These are phyloP conservation scores for Basidiobolus meristosporus DNA, from an alignment of 371 early-diverging fungal genomes.

Conservation along the genomic window DNA sequence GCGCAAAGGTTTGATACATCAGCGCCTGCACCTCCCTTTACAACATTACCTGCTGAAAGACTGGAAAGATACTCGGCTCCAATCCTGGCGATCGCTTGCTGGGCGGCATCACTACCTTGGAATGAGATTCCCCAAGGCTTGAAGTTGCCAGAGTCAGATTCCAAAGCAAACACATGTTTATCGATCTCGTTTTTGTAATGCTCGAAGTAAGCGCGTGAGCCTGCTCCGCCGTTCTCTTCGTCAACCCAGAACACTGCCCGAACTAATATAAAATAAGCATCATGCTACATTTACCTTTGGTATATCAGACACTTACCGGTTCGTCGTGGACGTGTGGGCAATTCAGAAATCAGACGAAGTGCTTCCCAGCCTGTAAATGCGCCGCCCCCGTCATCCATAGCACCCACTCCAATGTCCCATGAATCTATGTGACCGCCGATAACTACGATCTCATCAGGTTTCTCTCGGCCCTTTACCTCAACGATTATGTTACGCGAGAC, in stretches of 20 bases:
- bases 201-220: slow-evolving; percentile 21
- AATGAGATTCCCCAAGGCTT: slow-evolving; percentile 23
- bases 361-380: slow-evolving; percentile 29
- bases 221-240: slow-evolving; percentile 25
- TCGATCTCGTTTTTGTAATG: slow-evolving; percentile 13
- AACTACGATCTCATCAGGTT: slow-evolving; percentile 22
- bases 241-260: slow-evolving; percentile 32
- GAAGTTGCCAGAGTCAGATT: slow-evolving; percentile 28
- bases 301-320: slow-evolving; percentile 8
- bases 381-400: slow-evolving; percentile 27
- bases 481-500: slow-evolving; percentile 22
- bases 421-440: slow-evolving; percentile 35
- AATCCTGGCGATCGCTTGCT: not conserved
- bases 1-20: not conserved
- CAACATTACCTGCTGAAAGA: not conserved
- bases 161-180: slow-evolving; percentile 19
- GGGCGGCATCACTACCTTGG: not conserved
- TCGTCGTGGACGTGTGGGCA: slow-evolving; percentile 17
- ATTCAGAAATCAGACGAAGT: slow-evolving; percentile 14
- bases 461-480: slow-evolving; percentile 23
- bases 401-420: slow-evolving; percentile 34
- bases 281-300: not conserved
- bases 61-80: not conserved
- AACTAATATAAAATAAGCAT: slow-evolving; percentile 3
- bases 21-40: not conserved